Evolutionary conservation across 352 stramenopile genomes (phyloP), one percentile per base, ranked within the genome.

Genomic region (Pythium sp.): DNA sequence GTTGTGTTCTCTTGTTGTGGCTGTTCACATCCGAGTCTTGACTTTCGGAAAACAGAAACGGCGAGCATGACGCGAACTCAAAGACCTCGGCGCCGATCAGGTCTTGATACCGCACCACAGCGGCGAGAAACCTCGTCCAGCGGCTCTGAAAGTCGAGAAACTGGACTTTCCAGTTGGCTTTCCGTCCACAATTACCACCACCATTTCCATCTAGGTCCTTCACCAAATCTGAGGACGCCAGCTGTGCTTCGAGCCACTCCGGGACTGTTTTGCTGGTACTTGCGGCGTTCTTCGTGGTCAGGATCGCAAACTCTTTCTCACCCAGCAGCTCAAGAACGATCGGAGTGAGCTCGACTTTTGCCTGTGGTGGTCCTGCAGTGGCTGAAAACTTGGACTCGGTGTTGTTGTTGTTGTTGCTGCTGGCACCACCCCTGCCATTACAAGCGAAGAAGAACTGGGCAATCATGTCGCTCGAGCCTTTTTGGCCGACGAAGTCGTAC

Each of bases 61-160:
- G 76, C n/a, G 78, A 78, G 1, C 69, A 76, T 0, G 78, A 72
- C 41, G 80, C 80, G 34, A 88, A 86, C 28, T 88, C 80, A 22
- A 82, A 80, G 0, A 84, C 69, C 20, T 88, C 76, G 24, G 63
- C 67, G 0, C 65, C 78, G 11, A 86, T 58, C 2, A 73, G 60
- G 26, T 88, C 78, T 41, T 88, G 74, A 18, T 75, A 86, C 18
- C 51, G 51, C 14, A 82, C 78, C 2, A 14, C 61, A 15, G 68
- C 65, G 24, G 28, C 38, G 15, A 87, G 65, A 43, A 75, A 69
- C 5, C 41, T 36, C 0, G 72, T 72, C 64, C 79, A 87, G 2
- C 61, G 60, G 5, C 59, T 59, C 51, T 87, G 74, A 3, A 86
- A 61, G 15, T 28, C 5, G 22, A 80, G 28, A n/a, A 85, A 34